Evolutionary conservation across 2,329 filamentous ascomycete genomes (phyloP), one percentile per base, ranked within the genome.

Genomic region (Penicillium sp.): DNA sequence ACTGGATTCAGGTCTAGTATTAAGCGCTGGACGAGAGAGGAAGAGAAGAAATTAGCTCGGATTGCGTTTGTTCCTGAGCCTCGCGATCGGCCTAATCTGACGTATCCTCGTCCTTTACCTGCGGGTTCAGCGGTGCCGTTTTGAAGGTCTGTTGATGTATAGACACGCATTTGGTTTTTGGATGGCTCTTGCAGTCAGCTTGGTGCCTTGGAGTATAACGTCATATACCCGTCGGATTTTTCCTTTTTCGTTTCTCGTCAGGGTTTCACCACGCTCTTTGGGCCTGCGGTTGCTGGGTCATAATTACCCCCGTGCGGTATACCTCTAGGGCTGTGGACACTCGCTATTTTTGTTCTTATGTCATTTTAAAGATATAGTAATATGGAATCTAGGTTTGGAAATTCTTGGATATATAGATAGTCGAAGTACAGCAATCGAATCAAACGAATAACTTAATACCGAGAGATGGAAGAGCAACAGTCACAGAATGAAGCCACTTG

Each of bases 21-120:
- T n/a, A 62, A 56, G 23, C 50, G 55, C 32, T 60, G 54, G 57
- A 48, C 54, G 6, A 50, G 57, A n/a, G 60, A 60, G 1, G 61
- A 61, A 27, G 61, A 61, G 37, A 48, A 38, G 18, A 46, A 50
- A 1, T 39, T 56, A 8, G 46, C 51, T 0, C 49, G 56, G 23
- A 42, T 55, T 7, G 15, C 35, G 48, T 41, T 50, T 3, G 25
- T 61, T n/a, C 34, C 50, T 4, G 57, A 57, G 29, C n/a, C 47
- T n/a, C 32, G 15, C 15, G 15, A 15, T 34, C 46, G 25, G 16
- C n/a, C 35, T 2, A 41, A 39, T 6, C 23, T 15, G 3, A 27
- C 12, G 21, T 35, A 29, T 16, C 40, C 44, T 35, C 27, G 31
- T 23, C 15, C 40, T 40, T 27, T 37, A 10, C 29, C n/a, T 31